phyloP scores from a whole-genome alignment of 495 filamentous ascomycete genomes.

The Tuber magnatum region DNA sequence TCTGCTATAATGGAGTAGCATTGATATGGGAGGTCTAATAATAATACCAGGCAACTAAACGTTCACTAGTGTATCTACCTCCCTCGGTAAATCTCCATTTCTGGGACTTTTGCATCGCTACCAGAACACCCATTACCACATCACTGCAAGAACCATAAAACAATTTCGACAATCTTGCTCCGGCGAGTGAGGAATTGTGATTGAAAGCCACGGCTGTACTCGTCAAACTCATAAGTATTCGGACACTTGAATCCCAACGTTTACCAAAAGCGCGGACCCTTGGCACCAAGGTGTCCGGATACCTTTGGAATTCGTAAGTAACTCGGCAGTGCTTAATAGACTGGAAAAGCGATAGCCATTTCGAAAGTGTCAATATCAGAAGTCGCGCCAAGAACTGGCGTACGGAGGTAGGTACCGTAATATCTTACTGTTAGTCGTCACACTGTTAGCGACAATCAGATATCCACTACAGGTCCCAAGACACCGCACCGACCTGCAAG shows the following conservation, averaged over 20 bases:
- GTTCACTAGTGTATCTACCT: background rate
- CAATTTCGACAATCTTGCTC: background rate
- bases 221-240: no score
- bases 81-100: background rate
- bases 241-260: no score
- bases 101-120: background rate
- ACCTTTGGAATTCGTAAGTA: no score
- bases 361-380: background rate
- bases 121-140: background rate
- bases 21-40: background rate
- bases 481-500: no score
- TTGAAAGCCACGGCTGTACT: background rate
- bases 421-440: background rate
- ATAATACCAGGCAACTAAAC: background rate
- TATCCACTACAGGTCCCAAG: no score
- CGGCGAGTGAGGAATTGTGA: background rate
- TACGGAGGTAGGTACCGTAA: background rate
- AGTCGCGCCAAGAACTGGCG: background rate
- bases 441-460: background rate
- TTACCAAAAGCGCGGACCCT: no score
- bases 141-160: background rate
- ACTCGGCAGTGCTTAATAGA: background rate
- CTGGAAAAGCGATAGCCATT: background rate
- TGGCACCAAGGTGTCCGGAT: no score
- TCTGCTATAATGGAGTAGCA: background rate